A percentile compares a stretch with the other conserved stretches of the same genome.
phyloP scores from a whole-genome alignment of 2,329 filamentous ascomycete genomes.

The Colletotrichum cordylinicola region DNA sequence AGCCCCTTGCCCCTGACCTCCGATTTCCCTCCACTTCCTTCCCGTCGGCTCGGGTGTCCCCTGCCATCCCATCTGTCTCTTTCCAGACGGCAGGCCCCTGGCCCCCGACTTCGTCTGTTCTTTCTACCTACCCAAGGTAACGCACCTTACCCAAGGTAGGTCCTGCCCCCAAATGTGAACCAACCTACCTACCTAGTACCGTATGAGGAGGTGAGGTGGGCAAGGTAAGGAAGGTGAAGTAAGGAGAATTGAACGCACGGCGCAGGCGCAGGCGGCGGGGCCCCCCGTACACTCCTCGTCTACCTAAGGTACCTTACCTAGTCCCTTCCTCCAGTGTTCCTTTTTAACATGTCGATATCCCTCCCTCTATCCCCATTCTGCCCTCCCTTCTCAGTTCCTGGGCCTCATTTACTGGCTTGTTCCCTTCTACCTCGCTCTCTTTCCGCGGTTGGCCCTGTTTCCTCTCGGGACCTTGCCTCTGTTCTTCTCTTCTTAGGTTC shows the following conservation, averaged over 20 bases:
- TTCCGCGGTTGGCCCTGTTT: neutral
- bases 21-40: neutral
- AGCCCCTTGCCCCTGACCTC: neutral
- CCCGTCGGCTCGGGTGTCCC: constrained; percentile 2
- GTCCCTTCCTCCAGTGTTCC: neutral
- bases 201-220: neutral
- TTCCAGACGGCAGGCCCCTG: neutral
- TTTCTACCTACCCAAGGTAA: neutral
- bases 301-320: neutral
- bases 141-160: neutral
- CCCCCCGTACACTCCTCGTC: neutral
- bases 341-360: constrained; percentile 9
- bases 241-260: neutral
- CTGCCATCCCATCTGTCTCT: neutral
- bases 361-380: neutral
- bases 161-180: neutral
- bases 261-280: neutral
- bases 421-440: neutral
- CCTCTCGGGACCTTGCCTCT: neutral
- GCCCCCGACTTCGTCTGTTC: neutral
- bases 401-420: constrained; percentile 6
- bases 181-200: neutral
- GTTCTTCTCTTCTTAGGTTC: neutral
- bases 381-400: constrained; percentile 3
- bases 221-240: neutral